Evolutionary conservation across 306 rosid genomes (phyloP).

Genomic region (Pterocarpus santalinus): DNA sequence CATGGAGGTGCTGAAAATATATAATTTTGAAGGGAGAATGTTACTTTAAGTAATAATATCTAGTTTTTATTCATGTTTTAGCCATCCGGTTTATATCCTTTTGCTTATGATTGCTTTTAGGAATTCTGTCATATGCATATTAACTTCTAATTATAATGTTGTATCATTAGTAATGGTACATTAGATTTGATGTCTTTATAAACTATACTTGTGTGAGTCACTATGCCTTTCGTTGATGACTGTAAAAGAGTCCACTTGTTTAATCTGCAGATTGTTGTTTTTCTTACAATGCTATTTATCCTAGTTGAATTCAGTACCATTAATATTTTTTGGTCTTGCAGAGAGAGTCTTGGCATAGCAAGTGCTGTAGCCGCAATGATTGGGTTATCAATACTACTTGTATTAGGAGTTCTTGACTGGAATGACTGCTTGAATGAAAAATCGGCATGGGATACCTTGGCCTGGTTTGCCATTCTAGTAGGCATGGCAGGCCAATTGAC

Average conservation of each 20-base stretch:
- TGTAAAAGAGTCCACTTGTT: conserved; percentile 1
- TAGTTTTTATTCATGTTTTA: neutral
- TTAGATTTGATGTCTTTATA: conserved; percentile 11
- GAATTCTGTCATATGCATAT: conserved; percentile 8
- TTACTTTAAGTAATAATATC: conserved; percentile 20
- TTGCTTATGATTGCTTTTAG: neutral
- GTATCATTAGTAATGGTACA: neutral
- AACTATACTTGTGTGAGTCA: conserved; percentile 33
- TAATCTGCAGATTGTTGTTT: conserved; percentile 25
- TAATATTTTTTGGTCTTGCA: conserved; percentile 49
- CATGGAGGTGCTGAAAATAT: conserved; percentile 33
- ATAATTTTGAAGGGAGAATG: conserved; percentile 26
- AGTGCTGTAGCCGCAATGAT: conserved; percentile 96
- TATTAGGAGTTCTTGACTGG: conserved; percentile 91
- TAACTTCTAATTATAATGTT: neutral
- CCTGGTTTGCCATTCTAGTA: conserved; percentile 94
- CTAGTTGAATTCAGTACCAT: conserved; percentile 37
- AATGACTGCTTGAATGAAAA: conserved; percentile 88
- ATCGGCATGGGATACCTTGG: conserved; percentile 97
- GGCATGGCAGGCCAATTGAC: conserved; percentile 98
- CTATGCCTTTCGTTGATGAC: conserved; percentile 16
- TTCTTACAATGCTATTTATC: conserved; percentile 16
- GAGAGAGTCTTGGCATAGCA: conserved; percentile 77
- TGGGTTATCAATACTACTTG: conserved; percentile 84
- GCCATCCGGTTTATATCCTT: conserved; percentile 3